Evolutionary conservation across 2,329 filamentous ascomycete species (phyloP).

Genomic region (Fusarium pseudonygamai): DNA sequence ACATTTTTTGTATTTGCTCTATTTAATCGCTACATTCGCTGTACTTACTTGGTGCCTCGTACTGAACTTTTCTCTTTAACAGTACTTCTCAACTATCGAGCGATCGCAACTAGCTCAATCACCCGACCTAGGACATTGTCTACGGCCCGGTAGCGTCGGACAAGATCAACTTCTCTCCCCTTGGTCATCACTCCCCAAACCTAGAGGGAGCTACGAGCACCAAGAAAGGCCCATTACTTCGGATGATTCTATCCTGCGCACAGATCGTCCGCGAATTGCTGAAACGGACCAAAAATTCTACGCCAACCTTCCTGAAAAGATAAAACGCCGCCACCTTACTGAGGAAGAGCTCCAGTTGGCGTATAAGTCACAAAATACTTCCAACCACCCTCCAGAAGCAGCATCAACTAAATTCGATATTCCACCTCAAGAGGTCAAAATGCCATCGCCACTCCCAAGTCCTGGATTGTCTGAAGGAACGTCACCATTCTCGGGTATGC

Average conservation of each 20-base stretch:
- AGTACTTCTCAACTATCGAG: slow-evolving; percentile 81
- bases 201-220: slow-evolving; percentile 25
- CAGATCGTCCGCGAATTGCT: slow-evolving; percentile 48
- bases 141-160: slow-evolving; percentile 30
- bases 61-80: slow-evolving; percentile 31
- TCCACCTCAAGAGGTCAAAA: slow-evolving; percentile 36
- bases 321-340: slow-evolving; percentile 75
- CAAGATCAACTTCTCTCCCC: slow-evolving; percentile 26
- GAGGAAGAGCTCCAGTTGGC: slow-evolving; percentile 75
- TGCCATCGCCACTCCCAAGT: slow-evolving; percentile 37
- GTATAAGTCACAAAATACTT: slow-evolving; percentile 39
- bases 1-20: slow-evolving; percentile 4
- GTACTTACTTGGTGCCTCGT: slow-evolving; percentile 9
- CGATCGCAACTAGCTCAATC: slow-evolving; percentile 71
- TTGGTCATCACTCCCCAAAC: slow-evolving; percentile 20
- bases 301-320: slow-evolving; percentile 75
- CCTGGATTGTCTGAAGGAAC: slow-evolving; percentile 34
- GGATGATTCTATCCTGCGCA: slow-evolving; percentile 19
- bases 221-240: slow-evolving; percentile 33
- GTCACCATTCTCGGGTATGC: slow-evolving; percentile 41
- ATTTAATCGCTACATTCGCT: slow-evolving; percentile 6
- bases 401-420: slow-evolving; percentile 31
- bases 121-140: slow-evolving; percentile 30
- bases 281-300: slow-evolving; percentile 74
- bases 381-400: slow-evolving; percentile 50